These are phyloP conservation scores for Psophocarpus tetragonolobus DNA, from an alignment of 306 rosid genomes.

Conservation along the genomic window DNA sequence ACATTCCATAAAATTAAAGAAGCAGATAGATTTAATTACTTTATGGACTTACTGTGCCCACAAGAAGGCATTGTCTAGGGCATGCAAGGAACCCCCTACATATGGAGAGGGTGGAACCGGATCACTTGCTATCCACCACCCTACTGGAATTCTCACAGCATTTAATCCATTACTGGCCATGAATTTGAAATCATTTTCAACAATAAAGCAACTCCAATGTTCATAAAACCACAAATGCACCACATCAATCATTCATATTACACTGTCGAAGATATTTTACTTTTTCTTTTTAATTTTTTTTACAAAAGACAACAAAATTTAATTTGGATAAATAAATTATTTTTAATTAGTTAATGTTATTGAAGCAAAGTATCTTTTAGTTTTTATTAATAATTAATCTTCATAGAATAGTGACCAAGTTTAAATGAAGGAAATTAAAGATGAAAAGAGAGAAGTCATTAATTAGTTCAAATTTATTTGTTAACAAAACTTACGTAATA, in stretches of 20 bases:
- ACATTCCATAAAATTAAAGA: no score
- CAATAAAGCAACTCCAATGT: constrained; percentile 71
- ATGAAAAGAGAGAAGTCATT: no score
- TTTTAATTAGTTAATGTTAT: no score
- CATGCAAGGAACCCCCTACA: constrained; percentile 67
- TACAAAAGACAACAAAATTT: no score
- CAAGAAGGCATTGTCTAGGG: constrained; percentile 71
- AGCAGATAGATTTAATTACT: background rate
- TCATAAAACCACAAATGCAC: constrained; percentile 34
- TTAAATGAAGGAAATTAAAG: no score
- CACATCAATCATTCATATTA: background rate
- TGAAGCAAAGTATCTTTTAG: no score
- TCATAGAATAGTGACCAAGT: no score
- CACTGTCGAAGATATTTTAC: background rate
- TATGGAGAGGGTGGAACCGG: constrained; percentile 76
- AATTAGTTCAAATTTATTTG: no score
- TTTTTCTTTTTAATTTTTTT: no score
- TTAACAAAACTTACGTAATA: no score
- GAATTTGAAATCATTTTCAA: constrained; percentile 70
- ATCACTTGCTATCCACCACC: constrained; percentile 90
- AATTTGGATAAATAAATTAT: no score
- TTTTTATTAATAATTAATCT: no score
- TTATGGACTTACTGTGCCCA: constrained; percentile 68
- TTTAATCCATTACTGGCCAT: constrained; percentile 59
- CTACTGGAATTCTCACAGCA: constrained; percentile 76